Evolutionary conservation across 129 eudicot genomes (phyloP), one percentile per base, ranked within the genome.

Genomic region (Pulicaria dysenterica): DNA sequence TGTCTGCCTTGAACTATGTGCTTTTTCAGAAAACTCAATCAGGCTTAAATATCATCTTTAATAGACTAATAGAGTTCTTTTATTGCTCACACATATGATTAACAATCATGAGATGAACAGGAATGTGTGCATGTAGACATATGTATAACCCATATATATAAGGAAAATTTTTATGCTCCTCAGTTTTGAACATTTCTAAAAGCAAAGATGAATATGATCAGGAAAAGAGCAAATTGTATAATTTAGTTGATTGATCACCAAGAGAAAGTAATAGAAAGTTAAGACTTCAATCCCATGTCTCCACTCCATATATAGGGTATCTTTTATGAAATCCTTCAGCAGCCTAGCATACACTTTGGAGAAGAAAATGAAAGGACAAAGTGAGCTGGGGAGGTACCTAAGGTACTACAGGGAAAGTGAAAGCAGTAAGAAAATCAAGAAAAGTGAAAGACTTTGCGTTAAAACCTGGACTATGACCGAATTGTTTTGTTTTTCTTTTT

Each of bases 121-220:
- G 64, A 50, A 53, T 53, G 49, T 39, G 3, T 51, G 49, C 50
- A 39, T 69, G 49, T 40, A 15, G 17, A 16, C 39, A 38, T 48
- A 39, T 51, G 50, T 5, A 43, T 39, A 54, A 11, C 51, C 50
- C 45, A 53, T 38, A 59, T 73, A 59, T 59, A 50, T 60, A 58
- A 73, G 77, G 17, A 73, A 73, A 34, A 7, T 36, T 3, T 73
- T 58, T 73, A 38, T 54, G 37, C 31, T 47, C 34, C 44, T 24
- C 43, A 1, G 43, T 60, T 72, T 15, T 36, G 17, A 42, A 43
- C 48, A 12, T 11, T 39, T 48, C 17, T n/a, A 8, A 75, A 31
- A 49, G 58, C 56, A 75, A 53, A 75, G 47, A 46, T 14, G 59
- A 72, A 47, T 46, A 45, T 45, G 53, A 71, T 14, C 57, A 58